Evolutionary conservation across 345 rosid genomes (phyloP).

Genomic region (Camelina hispida): DNA sequence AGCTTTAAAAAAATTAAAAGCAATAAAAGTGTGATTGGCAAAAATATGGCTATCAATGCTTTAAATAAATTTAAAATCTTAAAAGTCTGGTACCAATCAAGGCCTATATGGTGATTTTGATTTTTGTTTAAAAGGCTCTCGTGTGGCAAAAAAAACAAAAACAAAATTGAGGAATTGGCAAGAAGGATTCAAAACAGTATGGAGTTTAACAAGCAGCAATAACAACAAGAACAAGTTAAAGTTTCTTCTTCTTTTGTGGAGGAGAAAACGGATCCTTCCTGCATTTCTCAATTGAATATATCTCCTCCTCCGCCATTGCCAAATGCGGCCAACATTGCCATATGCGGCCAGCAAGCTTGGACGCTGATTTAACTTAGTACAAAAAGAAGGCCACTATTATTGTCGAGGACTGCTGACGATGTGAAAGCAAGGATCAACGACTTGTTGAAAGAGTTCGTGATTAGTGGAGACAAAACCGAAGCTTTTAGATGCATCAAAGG

Average conservation of each 20-base stretch:
- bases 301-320: too few species aligned
- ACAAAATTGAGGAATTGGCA: conserved; percentile 29
- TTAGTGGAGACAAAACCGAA: conserved; percentile 77
- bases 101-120: too few species aligned
- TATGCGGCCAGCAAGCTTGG: conserved; percentile 42
- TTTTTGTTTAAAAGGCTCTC: too few species aligned
- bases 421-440: conserved; percentile 72
- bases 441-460: conserved; percentile 64
- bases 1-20: too few species aligned
- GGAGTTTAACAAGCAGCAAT: conserved; percentile 50
- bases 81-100: too few species aligned
- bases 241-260: conserved; percentile 44
- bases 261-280: conserved; percentile 53
- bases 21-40: too few species aligned
- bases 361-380: conserved; percentile 53
- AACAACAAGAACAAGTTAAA: too few species aligned
- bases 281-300: conserved; percentile 49
- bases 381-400: conserved; percentile 64
- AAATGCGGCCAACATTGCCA: conserved; percentile 40
- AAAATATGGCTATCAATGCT: too few species aligned
- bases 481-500: conserved; percentile 82
- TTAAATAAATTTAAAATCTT: too few species aligned
- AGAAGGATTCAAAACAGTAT: conserved; percentile 46
- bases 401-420: conserved; percentile 85
- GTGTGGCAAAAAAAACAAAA: too few species aligned